These are phyloP conservation scores for Eustoma russellianum DNA, from an alignment of 257 asterid species.

Conservation along the genomic window DNA sequence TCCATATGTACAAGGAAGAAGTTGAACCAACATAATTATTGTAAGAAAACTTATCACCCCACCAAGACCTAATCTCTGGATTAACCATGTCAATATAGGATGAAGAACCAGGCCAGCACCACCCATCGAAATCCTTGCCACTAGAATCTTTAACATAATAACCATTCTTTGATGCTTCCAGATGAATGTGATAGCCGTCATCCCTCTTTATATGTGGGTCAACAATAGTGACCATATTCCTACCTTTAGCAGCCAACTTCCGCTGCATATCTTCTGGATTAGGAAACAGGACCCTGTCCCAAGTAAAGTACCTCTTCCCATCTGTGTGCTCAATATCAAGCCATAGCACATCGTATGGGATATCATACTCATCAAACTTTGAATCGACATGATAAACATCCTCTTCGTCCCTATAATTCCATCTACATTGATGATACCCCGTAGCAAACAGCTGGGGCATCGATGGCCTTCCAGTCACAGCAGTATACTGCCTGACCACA, in stretches of 20 bases:
- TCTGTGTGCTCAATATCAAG: constrained; percentile 96
- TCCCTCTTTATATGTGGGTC: constrained; percentile 98
- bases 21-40: too few relatives aligned
- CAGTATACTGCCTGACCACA: constrained; percentile 76
- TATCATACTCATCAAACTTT: constrained; percentile 83
- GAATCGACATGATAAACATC: constrained; percentile 80
- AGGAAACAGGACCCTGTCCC: constrained; percentile 81
- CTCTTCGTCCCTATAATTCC: constrained; percentile 98
- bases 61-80: too few relatives aligned
- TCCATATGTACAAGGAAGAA: too few relatives aligned
- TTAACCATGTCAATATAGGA: too few relatives aligned
- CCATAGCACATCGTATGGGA: constrained; percentile 96
- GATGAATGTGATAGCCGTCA: constrained; percentile 67
- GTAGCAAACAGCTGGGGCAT: constrained; percentile 88
- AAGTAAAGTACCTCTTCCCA: constrained; percentile 90
- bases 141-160: constrained; percentile 75
- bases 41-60: too few relatives aligned
- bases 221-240: constrained; percentile 94
- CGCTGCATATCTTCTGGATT: constrained; percentile 92
- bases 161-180: constrained; percentile 84
- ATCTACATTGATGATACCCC: constrained; percentile 94
- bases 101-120: too few relatives aligned
- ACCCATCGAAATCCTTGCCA: constrained; percentile 85
- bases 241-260: constrained; percentile 83
- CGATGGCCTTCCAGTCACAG: constrained; percentile 80